Base-by-base conservation (phyloP, 202 grass and related monocot genomes). In the Thinopyrum obtusiflorum region DNA sequence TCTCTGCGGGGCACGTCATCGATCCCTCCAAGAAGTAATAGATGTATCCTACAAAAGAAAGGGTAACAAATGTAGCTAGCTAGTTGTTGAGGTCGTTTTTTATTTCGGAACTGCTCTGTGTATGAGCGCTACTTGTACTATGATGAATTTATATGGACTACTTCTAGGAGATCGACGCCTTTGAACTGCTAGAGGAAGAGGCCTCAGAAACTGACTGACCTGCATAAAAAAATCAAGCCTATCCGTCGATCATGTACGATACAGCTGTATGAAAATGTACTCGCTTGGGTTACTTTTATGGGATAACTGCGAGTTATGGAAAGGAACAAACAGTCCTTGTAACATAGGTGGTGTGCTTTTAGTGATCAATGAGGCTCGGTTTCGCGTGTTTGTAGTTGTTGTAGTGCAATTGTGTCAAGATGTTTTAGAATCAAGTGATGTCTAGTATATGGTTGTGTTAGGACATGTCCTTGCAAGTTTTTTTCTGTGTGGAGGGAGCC, bases 111-210 rank as follows among this genome's bases (percentile, higher is more conserved):
- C 28, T 29, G 28, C 28, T 29, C 28, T 29, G 28, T 29, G 28
- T 29, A 29, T 29, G 28, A 3, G 28, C 28, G 28, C 28, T 29
- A 29, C 28, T 29, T 29, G 28, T 29, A 29, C 28, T 29, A 29
- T 29, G 28, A 29, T 29, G 28, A 29, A 29, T 29, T 29, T 29
- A 29, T 29, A 29, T 29, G 28, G 28, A 29, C 28, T 86, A 89
- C 27, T 93, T 90, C 51, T 80, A 81, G n/a, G 88, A 81, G 61
- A 53, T 93, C 28, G 86, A 93, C 47, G 83, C 91, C 10, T 90
- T 86, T 57, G 83, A 88, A 23, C 80, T 93, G 20, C 86, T 21
- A 8, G 92, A 82, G 72, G 92, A 90, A 61, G 88, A 31, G 28
- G 80, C 80, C 20, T 89, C 92, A 13, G 80, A 86, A 59, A 75